These are phyloP conservation scores for Synura sp. DNA, from an alignment of 352 stramenopile species.

Conservation along the genomic window DNA sequence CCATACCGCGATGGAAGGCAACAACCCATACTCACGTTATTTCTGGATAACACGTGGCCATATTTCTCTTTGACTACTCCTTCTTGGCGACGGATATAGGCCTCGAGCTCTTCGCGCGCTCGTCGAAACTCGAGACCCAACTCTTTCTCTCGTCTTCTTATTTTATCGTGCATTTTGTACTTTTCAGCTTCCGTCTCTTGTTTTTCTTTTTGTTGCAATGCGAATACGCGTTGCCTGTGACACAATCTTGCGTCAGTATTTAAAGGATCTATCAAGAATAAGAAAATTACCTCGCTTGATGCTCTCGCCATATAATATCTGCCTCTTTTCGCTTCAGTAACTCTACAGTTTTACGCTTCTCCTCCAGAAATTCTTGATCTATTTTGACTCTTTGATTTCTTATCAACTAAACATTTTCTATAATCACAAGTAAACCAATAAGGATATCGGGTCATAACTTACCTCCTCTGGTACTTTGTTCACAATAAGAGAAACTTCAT, in stretches of 20 bases:
- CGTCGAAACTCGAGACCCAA: slow-evolving; percentile 56
- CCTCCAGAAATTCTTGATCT: slow-evolving; percentile 67
- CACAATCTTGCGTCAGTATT: slow-evolving; percentile 41
- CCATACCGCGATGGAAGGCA: too few species aligned
- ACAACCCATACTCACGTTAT: too few species aligned
- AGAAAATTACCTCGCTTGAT: slow-evolving; percentile 43
- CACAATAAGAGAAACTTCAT: too few species aligned
- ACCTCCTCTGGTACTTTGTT: too few species aligned
- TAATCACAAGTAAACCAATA: too few species aligned
- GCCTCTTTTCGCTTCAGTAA: slow-evolving; percentile 43
- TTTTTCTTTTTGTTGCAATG: slow-evolving; percentile 33
- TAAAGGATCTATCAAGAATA: too few species aligned
- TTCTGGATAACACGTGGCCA: slow-evolving; percentile 55
- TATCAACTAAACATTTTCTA: too few species aligned
- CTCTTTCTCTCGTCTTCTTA: slow-evolving; percentile 56
- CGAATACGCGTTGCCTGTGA: slow-evolving; percentile 20
- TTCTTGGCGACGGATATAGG: slow-evolving; percentile 59
- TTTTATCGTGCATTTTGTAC: neutral
- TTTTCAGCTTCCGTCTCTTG: neutral
- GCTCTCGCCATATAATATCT: slow-evolving; percentile 47
- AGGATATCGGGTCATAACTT: too few species aligned
- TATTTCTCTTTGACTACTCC: slow-evolving; percentile 62
- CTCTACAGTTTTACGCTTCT: slow-evolving; percentile 18
- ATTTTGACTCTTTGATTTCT: too few species aligned
- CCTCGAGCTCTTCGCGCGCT: slow-evolving; percentile 60